A percentile compares a stretch with the other conserved stretches of the same genome.
Evolutionary conservation across 2,329 filamentous ascomycete species (phyloP).

Genomic region (Verticillium albo-atrum): DNA sequence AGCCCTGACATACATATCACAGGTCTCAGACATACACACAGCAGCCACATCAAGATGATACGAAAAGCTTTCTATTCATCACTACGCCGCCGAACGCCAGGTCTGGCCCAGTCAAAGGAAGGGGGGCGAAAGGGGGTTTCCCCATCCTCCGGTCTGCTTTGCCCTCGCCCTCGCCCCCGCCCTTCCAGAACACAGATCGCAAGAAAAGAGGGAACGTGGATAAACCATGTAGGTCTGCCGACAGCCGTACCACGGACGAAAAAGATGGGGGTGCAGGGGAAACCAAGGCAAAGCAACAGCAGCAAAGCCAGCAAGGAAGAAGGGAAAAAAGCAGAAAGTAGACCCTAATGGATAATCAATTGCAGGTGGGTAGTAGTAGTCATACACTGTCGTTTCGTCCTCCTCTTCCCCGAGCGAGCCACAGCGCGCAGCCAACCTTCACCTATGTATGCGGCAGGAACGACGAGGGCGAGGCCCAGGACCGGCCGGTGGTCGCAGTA

Average conservation of each 20-base stretch:
- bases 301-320: not conserved
- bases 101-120: not conserved
- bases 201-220: not conserved
- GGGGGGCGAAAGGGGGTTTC: not conserved
- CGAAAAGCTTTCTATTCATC: not conserved
- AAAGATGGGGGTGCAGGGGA: too few species aligned
- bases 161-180: not conserved
- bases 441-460: not conserved
- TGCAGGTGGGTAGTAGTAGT: not conserved
- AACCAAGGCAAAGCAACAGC: too few species aligned
- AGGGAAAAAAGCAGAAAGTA: too few species aligned
- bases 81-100: not conserved
- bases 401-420: not conserved
- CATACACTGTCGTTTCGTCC: not conserved
- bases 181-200: not conserved
- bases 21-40: too few species aligned
- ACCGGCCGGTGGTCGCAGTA: not conserved
- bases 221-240: not conserved
- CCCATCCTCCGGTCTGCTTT: not conserved
- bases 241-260: not conserved
- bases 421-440: not conserved
- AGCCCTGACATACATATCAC: too few species aligned
- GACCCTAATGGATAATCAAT: not conserved
- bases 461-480: not conserved
- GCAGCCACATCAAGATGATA: not conserved